Percentiles rank a stretch among this genome's conserved stretches.
These are phyloP conservation scores for Porcisia hertigi DNA, from an alignment of 208 protist species.

Conservation along the genomic window DNA sequence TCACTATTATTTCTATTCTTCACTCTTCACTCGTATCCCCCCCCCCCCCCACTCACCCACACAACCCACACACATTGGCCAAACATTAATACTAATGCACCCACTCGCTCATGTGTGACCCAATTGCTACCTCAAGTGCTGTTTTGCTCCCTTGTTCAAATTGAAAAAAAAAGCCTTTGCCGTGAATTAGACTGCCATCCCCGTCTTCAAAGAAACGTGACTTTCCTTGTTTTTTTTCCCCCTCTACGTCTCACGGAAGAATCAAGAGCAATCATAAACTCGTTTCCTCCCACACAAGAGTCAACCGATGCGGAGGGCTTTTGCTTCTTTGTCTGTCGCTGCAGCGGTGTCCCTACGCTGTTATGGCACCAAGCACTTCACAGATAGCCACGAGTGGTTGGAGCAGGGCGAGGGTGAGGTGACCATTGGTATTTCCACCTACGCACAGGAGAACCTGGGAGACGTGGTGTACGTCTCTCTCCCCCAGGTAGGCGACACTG, in stretches of 20 bases:
- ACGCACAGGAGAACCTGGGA: conserved; percentile 91
- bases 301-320: conserved; percentile 54
- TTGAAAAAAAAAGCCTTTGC: neutral
- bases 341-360: conserved; percentile 42
- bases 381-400: conserved; percentile 92
- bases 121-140: neutral
- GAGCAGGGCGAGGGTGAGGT: conserved; percentile 58
- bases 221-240: neutral
- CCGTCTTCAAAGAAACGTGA: neutral
- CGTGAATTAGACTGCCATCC: neutral
- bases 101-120: neutral
- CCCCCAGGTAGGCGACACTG: conserved; percentile 82
- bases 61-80: neutral
- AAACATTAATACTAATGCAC: neutral
- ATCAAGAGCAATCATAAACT: neutral
- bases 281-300: neutral
- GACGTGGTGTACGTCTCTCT: conserved; percentile 92
- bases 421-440: conserved; percentile 85
- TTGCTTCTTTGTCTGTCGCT: conserved; percentile 32
- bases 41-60: neutral
- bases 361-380: conserved; percentile 82
- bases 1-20: neutral
- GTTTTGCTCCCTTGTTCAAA: neutral
- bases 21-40: neutral
- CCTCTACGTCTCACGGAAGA: neutral